Percentiles rank a stretch among this genome's conserved stretches.
These are phyloP conservation scores for Solanum corneliomulleri DNA, from an alignment of 257 asterid genomes.

Conservation along the genomic window DNA sequence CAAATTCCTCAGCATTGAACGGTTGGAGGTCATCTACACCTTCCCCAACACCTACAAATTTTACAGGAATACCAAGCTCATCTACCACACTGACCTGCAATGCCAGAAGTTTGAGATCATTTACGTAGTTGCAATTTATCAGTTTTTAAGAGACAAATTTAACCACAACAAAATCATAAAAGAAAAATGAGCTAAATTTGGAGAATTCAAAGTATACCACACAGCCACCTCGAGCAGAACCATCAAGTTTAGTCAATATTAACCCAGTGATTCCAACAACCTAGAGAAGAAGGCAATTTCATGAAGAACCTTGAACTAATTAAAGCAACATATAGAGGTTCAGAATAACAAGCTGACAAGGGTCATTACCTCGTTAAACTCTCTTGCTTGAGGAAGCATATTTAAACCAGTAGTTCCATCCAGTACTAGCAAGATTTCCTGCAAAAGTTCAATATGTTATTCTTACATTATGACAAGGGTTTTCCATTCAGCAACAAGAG, in stretches of 20 bases:
- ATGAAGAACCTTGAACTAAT: background rate
- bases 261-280: constrained; percentile 96
- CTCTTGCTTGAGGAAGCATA: constrained; percentile 99
- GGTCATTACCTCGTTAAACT: constrained; percentile 75
- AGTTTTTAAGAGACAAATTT: background rate
- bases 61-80: constrained; percentile 92
- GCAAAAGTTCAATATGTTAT: constrained; percentile 1
- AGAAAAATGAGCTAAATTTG: background rate
- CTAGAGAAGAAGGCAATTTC: constrained; percentile 21
- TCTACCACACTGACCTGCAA: constrained; percentile 91
- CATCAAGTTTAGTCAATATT: constrained; percentile 90
- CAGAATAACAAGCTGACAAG: background rate
- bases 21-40: constrained; percentile 83
- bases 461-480: background rate
- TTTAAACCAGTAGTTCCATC: constrained; percentile 96
- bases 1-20: constrained; percentile 84
- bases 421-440: constrained; percentile 85
- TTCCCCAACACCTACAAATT: constrained; percentile 94
- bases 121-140: background rate
- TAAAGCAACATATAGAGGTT: background rate
- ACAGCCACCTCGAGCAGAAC: constrained; percentile 99
- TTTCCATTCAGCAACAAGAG: background rate
- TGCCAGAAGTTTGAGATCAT: background rate
- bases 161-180: background rate
- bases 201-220: constrained; percentile 41